A percentile compares a stretch with the other conserved stretches of the same genome.
Conservation (phyloP, 108 stramenopile species). For the Cylindrotheca fusiformis region DNA sequence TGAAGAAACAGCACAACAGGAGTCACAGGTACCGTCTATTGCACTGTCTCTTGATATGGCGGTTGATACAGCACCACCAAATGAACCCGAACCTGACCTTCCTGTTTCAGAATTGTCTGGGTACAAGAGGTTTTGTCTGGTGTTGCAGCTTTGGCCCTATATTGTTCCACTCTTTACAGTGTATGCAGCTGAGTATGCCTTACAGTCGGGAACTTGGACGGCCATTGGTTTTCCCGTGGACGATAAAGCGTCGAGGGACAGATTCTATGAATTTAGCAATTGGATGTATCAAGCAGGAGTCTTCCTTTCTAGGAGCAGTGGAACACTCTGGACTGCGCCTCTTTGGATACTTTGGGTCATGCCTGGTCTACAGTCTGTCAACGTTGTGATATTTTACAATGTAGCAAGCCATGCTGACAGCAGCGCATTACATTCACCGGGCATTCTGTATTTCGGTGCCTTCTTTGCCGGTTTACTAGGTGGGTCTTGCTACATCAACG, state of each 20-base stretch:
- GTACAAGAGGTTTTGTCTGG: slow-evolving; percentile 33
- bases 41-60: too few species aligned
- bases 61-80: background rate
- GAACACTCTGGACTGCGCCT: slow-evolving; percentile 45
- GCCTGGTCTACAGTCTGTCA: slow-evolving; percentile 58
- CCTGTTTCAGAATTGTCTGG: slow-evolving; percentile 19
- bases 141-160: slow-evolving; percentile 62
- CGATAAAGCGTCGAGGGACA: slow-evolving; percentile 36
- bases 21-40: too few species aligned
- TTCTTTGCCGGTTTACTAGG: slow-evolving; percentile 73
- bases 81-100: background rate
- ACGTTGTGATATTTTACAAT: slow-evolving; percentile 59
- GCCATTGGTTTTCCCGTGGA: slow-evolving; percentile 76
- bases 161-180: slow-evolving; percentile 76
- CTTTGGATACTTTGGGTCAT: slow-evolving; percentile 64
- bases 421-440: slow-evolving; percentile 4
- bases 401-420: slow-evolving; percentile 5
- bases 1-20: too few species aligned
- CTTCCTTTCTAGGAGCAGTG: slow-evolving; percentile 65
- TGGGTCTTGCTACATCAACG: slow-evolving; percentile 80
- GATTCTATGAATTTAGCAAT: slow-evolving; percentile 70
- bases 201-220: slow-evolving; percentile 73
- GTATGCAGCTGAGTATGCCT: slow-evolving; percentile 70
- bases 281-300: slow-evolving; percentile 84
- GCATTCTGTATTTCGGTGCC: slow-evolving; percentile 36